Base-by-base conservation (phyloP, 768 basidiomycete genomes). In the Amanita rubescens region DNA sequence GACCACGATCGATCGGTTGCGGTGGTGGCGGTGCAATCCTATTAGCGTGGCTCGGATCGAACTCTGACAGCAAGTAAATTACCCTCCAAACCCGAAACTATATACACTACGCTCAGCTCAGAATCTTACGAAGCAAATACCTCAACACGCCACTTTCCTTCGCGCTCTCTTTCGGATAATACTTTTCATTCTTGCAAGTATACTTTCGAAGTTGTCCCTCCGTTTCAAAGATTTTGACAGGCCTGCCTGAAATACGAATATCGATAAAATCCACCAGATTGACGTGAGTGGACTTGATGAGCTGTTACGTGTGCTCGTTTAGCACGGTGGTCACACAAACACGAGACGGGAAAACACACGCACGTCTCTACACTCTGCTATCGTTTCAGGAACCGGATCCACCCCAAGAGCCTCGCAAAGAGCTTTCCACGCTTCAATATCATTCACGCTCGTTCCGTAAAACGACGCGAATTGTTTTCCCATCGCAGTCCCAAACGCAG, bases 201-300 rank as follows among this genome's bases (percentile, higher is more conserved):
- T 53, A 53, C 4, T 12, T 19, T 1, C 30, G 19, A 4, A 53
- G 37, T 17, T 34, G n/a, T 15, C 25, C 27, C 24, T 53, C 6
- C 7, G 42, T 24, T 12, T 14, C 19, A 17, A 53, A 53, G 8
- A 45, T 45, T 3, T 34, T 15, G n/a, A 53, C 19, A 5, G 43
- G 52, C 9, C 27, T n/a, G 12, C 52, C 52, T n/a, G 43, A 46
- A 7, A 19, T 0, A 4, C 45, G 43, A 17, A 35, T 46, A 15
- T 44, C 52, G 14, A 53, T 35, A 32, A 53, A 41, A 27, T 53
- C 52, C 3, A 46, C 34, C 27, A 53, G 15, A 19, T 53, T 53
- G 43, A 53, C 52, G n/a, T 53, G 52, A 8, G 42, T 53, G 22
- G 52, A 46, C 12, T 46, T 46, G 9, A 53, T 33, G 22, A 53